Evolutionary conservation across 208 protist species (phyloP), one percentile per base, ranked within the genome.

Genomic region (Trypanosoma caninum): DNA sequence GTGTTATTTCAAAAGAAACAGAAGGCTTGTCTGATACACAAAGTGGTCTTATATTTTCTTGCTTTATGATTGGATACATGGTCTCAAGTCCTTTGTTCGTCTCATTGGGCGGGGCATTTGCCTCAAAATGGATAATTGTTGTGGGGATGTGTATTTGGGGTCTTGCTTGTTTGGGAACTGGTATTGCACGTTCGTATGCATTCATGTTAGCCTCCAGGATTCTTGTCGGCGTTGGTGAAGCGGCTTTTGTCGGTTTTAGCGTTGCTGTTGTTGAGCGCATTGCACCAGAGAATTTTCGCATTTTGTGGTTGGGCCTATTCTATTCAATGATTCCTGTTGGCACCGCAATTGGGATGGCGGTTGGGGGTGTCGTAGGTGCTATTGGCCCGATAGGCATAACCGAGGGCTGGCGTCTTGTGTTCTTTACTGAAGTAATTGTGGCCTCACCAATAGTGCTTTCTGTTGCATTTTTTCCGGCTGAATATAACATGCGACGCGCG

Each of bases 241-340:
- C 88, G 1, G 83, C 84, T 3, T 94, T 87, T 67, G 72, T 87
- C 2, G 87, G 87, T 8, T 89, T 90, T 51, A 78, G 75, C 3
- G 74, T 92, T 2, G 93, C 89, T 13, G 83, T 86, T 14, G 87
- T 95, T 27, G 87, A 93, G 59, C 77, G 74, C 59, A 87, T 93
- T 38, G 88, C 89, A 0, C 89, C 91, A 10, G 25, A 46, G 2
- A 25, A 48, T 1, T 56, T 41, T 14, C 84, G 87, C 28, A 94
- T 87, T 25, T 61, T 80, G 41, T 97, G 80, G 75, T 81, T 95
- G 31, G 86, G 84, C 42, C 69, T 78, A 54, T 95, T 91, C 59
- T 97, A 91, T 64, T 76, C 82, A 3, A 92, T 84, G 76, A 91
- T 95, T 27, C 84, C 87, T 20, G 70, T 94, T 14, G 91, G 89